Evolutionary conservation across 2,329 filamentous ascomycete species (phyloP).

Genomic region (Arthrobotrys megalospora): DNA sequence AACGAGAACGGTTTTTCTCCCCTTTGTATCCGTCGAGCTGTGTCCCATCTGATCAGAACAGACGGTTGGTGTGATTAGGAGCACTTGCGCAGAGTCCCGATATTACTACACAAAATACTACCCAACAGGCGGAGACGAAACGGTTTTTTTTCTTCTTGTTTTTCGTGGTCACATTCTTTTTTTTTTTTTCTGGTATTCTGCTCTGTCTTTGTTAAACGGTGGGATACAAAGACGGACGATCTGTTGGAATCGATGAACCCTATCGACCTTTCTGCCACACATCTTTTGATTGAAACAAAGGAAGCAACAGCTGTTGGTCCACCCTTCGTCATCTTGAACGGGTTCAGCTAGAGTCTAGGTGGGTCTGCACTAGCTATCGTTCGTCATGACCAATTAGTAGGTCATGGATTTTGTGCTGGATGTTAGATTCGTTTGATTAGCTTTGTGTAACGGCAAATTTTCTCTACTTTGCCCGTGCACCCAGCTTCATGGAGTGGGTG

Average conservation of each 20-base stretch:
- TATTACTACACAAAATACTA: slow-evolving; percentile 25
- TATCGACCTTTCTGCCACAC: slow-evolving; percentile 2
- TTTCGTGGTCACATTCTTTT: slow-evolving; percentile 16
- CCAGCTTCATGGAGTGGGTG: neutral
- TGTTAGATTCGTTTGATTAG: neutral
- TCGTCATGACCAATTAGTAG: slow-evolving; percentile 18
- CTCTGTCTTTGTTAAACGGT: slow-evolving; percentile 16
- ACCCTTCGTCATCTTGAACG: slow-evolving; percentile 30
- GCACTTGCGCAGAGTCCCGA: slow-evolving; percentile 36
- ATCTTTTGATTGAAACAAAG: slow-evolving; percentile 42
- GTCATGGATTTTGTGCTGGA: slow-evolving; percentile 3
- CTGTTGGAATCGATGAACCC: slow-evolving; percentile 47
- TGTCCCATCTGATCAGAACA: slow-evolving; percentile 11
- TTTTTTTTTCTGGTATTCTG: neutral
- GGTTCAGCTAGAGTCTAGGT: slow-evolving; percentile 19
- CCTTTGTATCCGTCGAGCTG: slow-evolving; percentile 4
- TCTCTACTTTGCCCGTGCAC: neutral
- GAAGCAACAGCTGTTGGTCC: slow-evolving; percentile 6
- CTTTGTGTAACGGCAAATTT: slow-evolving; percentile 24
- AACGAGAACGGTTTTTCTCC: slow-evolving; percentile 17
- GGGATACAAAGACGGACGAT: slow-evolving; percentile 48
- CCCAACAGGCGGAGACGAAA: slow-evolving; percentile 44
- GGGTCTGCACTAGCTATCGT: slow-evolving; percentile 5
- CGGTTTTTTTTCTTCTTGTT: slow-evolving; percentile 27
- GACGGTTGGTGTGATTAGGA: slow-evolving; percentile 30